Evolutionary conservation across 2,329 filamentous ascomycete species (phyloP).

Genomic region (Penicillium sp.): DNA sequence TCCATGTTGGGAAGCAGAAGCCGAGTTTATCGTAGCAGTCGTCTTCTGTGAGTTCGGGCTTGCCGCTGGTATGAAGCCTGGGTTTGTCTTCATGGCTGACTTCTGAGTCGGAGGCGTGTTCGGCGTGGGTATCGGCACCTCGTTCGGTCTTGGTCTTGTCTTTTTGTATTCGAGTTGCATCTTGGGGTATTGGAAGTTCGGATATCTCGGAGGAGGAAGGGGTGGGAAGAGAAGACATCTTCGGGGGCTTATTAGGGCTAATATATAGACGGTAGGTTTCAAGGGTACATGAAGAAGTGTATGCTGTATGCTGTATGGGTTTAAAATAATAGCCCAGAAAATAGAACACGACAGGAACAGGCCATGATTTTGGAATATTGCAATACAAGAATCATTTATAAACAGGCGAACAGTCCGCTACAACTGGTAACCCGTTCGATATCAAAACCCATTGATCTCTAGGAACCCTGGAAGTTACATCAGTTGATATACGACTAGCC

Average conservation of each 20-base stretch:
- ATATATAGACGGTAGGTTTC: not conserved
- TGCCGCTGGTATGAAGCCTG: slow-evolving; percentile 16
- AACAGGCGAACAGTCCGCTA: not conserved
- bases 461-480: not conserved
- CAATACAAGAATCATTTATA: not conserved
- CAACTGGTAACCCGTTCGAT: not conserved
- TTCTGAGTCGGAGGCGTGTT: slow-evolving; percentile 20
- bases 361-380: not conserved
- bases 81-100: slow-evolving; percentile 10
- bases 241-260: not conserved
- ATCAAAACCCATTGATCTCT: not conserved
- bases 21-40: slow-evolving; percentile 67
- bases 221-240: slow-evolving; percentile 10
- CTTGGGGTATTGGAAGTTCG: slow-evolving; percentile 1
- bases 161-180: not conserved
- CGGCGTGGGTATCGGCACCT: slow-evolving; percentile 17
- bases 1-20: slow-evolving; percentile 59
- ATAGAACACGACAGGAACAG: not conserved
- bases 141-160: slow-evolving; percentile 5
- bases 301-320: not conserved
- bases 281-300: not conserved
- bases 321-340: too few relatives aligned
- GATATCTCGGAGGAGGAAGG: slow-evolving; percentile 14
- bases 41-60: slow-evolving; percentile 44
- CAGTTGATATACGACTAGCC: not conserved